Evolutionary conservation across 2,329 filamentous ascomycete genomes (phyloP), one percentile per base, ranked within the genome.

Genomic region (Amauroascus verrucosus): DNA sequence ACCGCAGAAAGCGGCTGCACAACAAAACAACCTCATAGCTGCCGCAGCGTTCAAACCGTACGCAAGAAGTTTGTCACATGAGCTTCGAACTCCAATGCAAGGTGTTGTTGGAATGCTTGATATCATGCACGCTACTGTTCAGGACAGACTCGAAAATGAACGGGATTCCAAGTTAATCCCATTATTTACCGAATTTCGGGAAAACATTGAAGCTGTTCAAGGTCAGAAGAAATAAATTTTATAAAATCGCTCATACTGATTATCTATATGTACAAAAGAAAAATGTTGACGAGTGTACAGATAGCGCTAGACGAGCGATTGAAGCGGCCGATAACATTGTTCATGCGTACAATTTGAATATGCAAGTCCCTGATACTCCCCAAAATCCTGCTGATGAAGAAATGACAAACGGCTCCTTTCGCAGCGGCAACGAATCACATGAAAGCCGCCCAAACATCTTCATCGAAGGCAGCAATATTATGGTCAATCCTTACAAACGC

Each of bases 321-420:
- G 84, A 86, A 66, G 84, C 84, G 18, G 84, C 84, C 6, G 84
- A 87, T 64, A 87, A 87, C 60, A 83, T 87, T 16, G 83, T 87
- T 8, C 82, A 86, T 66, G 84, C 84, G 11, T 86, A 86, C 60
- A 84, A 86, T 62, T 78, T 86, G 67, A 83, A 86, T 62, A 84
- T 86, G 81, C 80, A 84, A 60, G 76, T 87, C 40, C 83, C 84
- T n/a, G 80, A 84, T 57, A 80, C 77, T 11, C 80, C 78, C 6
- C 66, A 73, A 43, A 70, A 72, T 33, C 72, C 68, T 22, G 54
- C 63, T 14, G 69, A 72, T 7, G 64, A 64, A 40, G 67, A 70
- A 5, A 62, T 65, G 18, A 59, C 67, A 16, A 62, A 64, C 14
- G 58, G 61, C 8, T 57, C 61, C 7, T 59, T 60, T 14, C 62